Percentiles rank a stretch among this genome's conserved stretches.
Conservation (phyloP, 495 filamentous ascomycete genomes). For the Hyaloscypha bicolor region DNA sequence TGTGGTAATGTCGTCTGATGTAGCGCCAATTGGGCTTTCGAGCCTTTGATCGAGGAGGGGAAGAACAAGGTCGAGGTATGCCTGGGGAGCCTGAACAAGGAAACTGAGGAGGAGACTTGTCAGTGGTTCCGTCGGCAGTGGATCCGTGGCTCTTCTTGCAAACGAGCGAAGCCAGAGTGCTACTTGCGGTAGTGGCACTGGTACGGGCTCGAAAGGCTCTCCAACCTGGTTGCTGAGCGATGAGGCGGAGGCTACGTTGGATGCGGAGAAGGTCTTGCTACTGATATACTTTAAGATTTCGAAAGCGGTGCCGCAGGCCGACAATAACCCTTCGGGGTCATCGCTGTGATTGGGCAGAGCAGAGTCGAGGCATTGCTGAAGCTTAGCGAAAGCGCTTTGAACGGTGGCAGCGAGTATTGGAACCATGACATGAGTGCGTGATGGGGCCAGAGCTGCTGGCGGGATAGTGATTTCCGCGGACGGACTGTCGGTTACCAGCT, state of each 20-base stretch:
- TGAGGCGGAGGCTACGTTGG: background rate
- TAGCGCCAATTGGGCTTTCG: constrained; percentile 5
- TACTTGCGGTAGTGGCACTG: constrained; percentile 8
- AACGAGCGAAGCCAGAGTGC: constrained; percentile 13
- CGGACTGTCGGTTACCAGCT: background rate
- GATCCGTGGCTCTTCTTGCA: constrained; percentile 5
- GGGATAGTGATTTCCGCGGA: constrained; percentile 7
- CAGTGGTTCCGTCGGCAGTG: constrained; percentile 6
- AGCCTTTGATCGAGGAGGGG: constrained; percentile 17
- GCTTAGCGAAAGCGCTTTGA: constrained; percentile 15
- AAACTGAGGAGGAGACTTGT: constrained; percentile 11
- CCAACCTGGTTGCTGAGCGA: constrained; percentile 1
- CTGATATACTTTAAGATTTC: constrained; percentile 9
- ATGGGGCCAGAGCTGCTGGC: background rate
- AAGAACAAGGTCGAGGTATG: constrained; percentile 16
- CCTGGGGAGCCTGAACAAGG: constrained; percentile 16
- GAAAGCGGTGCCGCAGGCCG: constrained; percentile 15
- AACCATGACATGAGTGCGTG: constrained; percentile 18
- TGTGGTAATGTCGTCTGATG: background rate
- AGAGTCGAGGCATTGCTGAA: constrained; percentile 17
- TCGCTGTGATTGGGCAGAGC: constrained; percentile 9
- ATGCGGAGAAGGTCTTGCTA: constrained; percentile 7
- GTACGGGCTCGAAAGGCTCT: constrained; percentile 4
- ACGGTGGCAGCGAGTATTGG: constrained; percentile 13
- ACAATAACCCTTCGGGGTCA: background rate